These are phyloP conservation scores for Corylus heterophylla DNA, from an alignment of 306 rosid genomes.

Conservation along the genomic window DNA sequence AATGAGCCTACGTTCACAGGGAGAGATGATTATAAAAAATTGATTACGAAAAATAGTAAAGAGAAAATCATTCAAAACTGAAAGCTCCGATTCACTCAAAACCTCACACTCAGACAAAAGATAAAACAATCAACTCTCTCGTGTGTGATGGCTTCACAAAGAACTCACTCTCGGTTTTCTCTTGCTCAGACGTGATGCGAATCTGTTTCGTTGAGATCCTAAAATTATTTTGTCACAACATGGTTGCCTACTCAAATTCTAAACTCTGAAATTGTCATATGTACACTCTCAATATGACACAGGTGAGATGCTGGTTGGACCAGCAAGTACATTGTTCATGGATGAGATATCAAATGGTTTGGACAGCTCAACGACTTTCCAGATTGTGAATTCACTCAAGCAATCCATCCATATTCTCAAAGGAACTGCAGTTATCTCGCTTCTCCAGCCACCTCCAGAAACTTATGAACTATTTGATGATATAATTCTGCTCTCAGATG, in stretches of 20 bases:
- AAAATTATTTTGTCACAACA: too few species aligned
- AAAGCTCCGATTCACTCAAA: too few species aligned
- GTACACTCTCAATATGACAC: constrained; percentile 7
- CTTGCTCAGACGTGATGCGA: too few species aligned
- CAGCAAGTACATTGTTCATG: constrained; percentile 86
- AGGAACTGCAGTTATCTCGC: constrained; percentile 84
- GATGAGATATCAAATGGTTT: constrained; percentile 95
- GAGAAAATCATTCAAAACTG: too few species aligned
- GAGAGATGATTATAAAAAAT: too few species aligned
- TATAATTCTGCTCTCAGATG: constrained; percentile 80
- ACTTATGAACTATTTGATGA: constrained; percentile 83
- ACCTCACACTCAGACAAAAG: too few species aligned
- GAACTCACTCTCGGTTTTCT: too few species aligned
- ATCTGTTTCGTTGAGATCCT: too few species aligned
- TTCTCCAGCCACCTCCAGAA: constrained; percentile 95
- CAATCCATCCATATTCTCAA: constrained; percentile 82
- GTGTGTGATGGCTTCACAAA: too few species aligned
- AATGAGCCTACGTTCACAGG: too few species aligned
- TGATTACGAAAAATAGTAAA: too few species aligned
- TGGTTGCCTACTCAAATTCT: not conserved
- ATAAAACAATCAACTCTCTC: too few species aligned
- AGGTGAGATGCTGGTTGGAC: constrained; percentile 99
- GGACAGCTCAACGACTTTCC: constrained; percentile 92
- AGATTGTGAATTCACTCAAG: constrained; percentile 69
- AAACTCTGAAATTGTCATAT: not conserved